Evolutionary conservation across 1,139 yeast species (phyloP).

Genomic region (Blastobotrys raffinosifermentans): DNA sequence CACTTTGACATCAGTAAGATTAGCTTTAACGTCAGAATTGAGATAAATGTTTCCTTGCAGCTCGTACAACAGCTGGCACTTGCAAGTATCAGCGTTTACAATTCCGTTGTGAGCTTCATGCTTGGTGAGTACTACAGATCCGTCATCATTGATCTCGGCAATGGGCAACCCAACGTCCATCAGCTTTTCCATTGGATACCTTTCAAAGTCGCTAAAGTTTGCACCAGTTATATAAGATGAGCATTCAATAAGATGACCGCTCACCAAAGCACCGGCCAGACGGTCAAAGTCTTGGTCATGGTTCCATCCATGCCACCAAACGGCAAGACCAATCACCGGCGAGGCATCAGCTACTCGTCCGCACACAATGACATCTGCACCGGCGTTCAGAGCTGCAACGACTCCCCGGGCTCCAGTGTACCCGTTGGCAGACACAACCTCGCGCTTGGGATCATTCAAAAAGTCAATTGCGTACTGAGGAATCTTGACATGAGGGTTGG

Average conservation of each 20-base stretch:
- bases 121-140: constrained; percentile 20
- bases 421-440: constrained; percentile 6
- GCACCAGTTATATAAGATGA: constrained; percentile 22
- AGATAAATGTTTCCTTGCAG: constrained; percentile 22
- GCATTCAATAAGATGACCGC: constrained; percentile 24
- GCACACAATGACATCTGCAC: constrained; percentile 23
- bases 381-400: constrained; percentile 18
- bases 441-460: constrained; percentile 9
- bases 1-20: not conserved
- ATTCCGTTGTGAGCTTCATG: constrained; percentile 18
- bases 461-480: constrained; percentile 9
- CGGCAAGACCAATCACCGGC: constrained; percentile 23
- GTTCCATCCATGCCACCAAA: constrained; percentile 25
- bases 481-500: constrained; percentile 10
- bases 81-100: constrained; percentile 18
- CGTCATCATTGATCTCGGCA: constrained; percentile 20
- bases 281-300: constrained; percentile 16
- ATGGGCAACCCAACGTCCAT: constrained; percentile 21
- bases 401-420: constrained; percentile 22
- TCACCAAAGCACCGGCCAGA: constrained; percentile 22
- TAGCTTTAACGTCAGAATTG: constrained; percentile 10
- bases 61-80: constrained; percentile 21
- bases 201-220: constrained; percentile 20
- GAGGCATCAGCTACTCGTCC: constrained; percentile 24
- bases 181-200: constrained; percentile 12